Conservation (phyloP, 2,329 filamentous ascomycete species). For the Pseudopyricularia javanii region DNA sequence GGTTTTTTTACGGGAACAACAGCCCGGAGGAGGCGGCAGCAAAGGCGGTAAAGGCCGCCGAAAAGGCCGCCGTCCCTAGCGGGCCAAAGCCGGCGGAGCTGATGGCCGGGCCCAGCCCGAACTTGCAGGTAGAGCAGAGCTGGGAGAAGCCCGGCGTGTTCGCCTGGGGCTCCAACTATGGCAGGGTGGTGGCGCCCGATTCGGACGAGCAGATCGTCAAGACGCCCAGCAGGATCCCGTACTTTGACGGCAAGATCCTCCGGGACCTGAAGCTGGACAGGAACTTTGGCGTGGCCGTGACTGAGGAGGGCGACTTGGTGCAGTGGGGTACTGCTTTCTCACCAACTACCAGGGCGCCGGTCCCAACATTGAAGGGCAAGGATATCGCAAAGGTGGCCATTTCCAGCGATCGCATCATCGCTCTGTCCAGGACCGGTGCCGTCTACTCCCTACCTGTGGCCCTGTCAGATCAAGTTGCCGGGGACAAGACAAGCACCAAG, state of each 20-base stretch:
- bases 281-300: constrained; percentile 74
- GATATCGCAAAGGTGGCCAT: constrained; percentile 65
- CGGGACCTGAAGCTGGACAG: constrained; percentile 78
- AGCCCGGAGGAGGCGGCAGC: constrained; percentile 42
- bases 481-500: constrained; percentile 40
- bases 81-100: constrained; percentile 59
- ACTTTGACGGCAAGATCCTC: constrained; percentile 74
- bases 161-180: constrained; percentile 81
- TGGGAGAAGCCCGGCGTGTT: constrained; percentile 79
- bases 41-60: constrained; percentile 39
- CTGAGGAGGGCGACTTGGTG: constrained; percentile 75
- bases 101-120: constrained; percentile 43
- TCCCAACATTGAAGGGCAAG: constrained; percentile 66
- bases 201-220: constrained; percentile 70
- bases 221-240: constrained; percentile 62
- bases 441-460: constrained; percentile 80
- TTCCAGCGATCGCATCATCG: constrained; percentile 74
- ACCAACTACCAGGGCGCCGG: constrained; percentile 43
- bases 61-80: constrained; percentile 49
- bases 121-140: constrained; percentile 76
- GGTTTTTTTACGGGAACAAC: constrained; percentile 2
- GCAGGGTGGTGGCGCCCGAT: constrained; percentile 74
- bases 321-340: constrained; percentile 76
- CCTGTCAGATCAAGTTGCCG: constrained; percentile 54
- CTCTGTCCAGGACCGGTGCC: constrained; percentile 54